phyloP scores from a whole-genome alignment of 352 stramenopile genomes.

The Phytopythium helicoides region DNA sequence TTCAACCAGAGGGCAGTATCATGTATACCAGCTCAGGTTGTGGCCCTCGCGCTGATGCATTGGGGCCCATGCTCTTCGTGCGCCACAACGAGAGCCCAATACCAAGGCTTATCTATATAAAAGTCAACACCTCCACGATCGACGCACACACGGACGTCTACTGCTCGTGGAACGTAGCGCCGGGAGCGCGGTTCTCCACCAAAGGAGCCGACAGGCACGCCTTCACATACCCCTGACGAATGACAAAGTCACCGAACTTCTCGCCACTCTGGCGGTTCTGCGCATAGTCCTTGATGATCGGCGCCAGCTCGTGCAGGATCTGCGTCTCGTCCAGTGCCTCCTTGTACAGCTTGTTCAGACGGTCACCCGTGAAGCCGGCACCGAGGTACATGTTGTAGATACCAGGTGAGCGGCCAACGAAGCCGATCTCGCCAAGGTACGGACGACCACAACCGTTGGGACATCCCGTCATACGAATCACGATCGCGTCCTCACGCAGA shows the following conservation, averaged over 20 bases:
- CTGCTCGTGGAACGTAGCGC: slow-evolving; percentile 71
- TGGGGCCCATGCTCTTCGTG: too few relatives aligned
- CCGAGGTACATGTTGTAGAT: slow-evolving; percentile 98
- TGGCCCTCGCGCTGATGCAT: too few relatives aligned
- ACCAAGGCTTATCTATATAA: too few relatives aligned
- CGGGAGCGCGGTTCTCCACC: slow-evolving; percentile 54
- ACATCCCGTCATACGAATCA: slow-evolving; percentile 98
- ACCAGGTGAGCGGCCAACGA: slow-evolving; percentile 95
- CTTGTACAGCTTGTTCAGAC: slow-evolving; percentile 85
- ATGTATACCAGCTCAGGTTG: too few relatives aligned
- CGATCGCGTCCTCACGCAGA: slow-evolving; percentile 93
- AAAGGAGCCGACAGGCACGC: slow-evolving; percentile 61
- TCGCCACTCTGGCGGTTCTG: slow-evolving; percentile 58
- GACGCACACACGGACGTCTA: neutral
- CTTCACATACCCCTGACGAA: slow-evolving; percentile 69
- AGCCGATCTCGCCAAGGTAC: slow-evolving; percentile 98
- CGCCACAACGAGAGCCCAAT: too few relatives aligned
- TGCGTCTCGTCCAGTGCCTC: slow-evolving; percentile 73
- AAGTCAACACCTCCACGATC: too few relatives aligned
- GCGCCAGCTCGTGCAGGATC: slow-evolving; percentile 66
- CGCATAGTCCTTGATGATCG: slow-evolving; percentile 81
- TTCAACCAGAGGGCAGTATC: too few relatives aligned
- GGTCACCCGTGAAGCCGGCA: slow-evolving; percentile 71
- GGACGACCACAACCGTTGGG: slow-evolving; percentile 96
- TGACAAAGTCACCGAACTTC: slow-evolving; percentile 86